phyloP scores from a whole-genome alignment of 164 flowering plant genomes.

The Berberis vulgaris region DNA sequence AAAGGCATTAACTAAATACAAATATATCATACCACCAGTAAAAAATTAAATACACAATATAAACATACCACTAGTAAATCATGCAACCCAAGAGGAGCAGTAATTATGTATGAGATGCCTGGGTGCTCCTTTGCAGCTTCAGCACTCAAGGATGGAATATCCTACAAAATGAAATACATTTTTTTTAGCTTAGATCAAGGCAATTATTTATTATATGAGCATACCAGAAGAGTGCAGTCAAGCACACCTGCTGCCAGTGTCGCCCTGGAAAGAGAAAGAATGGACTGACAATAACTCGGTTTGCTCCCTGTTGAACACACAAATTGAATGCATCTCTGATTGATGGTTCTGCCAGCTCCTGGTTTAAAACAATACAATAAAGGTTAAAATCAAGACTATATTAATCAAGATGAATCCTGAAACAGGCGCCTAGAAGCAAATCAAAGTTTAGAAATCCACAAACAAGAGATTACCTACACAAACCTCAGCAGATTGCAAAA shows the following conservation, averaged over 20 bases:
- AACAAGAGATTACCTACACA: too few relatives aligned
- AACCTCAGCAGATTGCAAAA: too few relatives aligned
- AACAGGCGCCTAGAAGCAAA: too few relatives aligned
- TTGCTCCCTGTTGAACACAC: constrained; percentile 76
- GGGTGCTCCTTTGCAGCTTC: constrained; percentile 90
- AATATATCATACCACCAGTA: not conserved
- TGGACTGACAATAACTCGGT: constrained; percentile 76
- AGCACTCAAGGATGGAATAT: constrained; percentile 81
- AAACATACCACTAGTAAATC: constrained; percentile 62
- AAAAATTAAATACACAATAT: not conserved
- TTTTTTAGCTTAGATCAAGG: not conserved
- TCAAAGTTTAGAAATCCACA: too few relatives aligned
- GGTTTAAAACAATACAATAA: constrained; percentile 2
- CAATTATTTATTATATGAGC: not conserved
- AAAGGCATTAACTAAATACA: not conserved
- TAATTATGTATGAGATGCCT: constrained; percentile 59
- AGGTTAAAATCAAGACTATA: too few relatives aligned
- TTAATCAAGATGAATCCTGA: too few relatives aligned
- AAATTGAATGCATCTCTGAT: constrained; percentile 59
- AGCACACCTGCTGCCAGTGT: constrained; percentile 80
- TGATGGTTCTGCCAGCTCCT: constrained; percentile 91
- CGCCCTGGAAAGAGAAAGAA: constrained; percentile 93
- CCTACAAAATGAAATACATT: constrained; percentile 30
- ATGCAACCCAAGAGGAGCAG: constrained; percentile 92
- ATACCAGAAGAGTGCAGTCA: not conserved